Percentiles rank a stretch among this genome's conserved stretches.
phyloP scores from a whole-genome alignment of 106 monocot species.

The Dendrobium nobile region DNA sequence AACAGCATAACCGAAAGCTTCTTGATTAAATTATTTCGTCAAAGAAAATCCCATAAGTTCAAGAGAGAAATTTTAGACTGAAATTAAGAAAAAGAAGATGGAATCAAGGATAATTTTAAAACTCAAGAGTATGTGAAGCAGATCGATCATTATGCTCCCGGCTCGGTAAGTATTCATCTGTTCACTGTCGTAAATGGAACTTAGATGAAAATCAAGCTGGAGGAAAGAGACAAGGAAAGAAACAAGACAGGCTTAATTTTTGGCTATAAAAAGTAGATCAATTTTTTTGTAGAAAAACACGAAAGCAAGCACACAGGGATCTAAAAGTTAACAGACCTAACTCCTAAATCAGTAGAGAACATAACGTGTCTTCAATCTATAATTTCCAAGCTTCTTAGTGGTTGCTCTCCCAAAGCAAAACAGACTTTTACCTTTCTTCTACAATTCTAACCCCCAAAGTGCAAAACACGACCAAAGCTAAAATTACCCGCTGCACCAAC shows the following conservation, averaged over 20 bases:
- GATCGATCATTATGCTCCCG: neutral
- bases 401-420: neutral
- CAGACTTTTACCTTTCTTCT: neutral
- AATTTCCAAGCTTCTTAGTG: neutral
- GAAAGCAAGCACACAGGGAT: neutral
- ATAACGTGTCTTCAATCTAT: neutral
- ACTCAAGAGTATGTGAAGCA: neutral
- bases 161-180: neutral
- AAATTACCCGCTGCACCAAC: neutral
- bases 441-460: neutral
- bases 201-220: neutral
- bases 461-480: slow-evolving; percentile 1
- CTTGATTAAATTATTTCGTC: no score
- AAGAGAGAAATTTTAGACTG: neutral
- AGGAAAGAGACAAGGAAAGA: neutral
- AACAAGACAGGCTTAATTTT: neutral
- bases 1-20: no score
- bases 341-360: neutral
- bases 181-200: neutral
- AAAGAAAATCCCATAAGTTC: no score
- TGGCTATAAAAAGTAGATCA: neutral
- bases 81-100: neutral
- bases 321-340: neutral
- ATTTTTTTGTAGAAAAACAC: neutral
- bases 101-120: neutral